Base-by-base conservation (phyloP, 495 filamentous ascomycete species). In the Bacidia gigantensis region DNA sequence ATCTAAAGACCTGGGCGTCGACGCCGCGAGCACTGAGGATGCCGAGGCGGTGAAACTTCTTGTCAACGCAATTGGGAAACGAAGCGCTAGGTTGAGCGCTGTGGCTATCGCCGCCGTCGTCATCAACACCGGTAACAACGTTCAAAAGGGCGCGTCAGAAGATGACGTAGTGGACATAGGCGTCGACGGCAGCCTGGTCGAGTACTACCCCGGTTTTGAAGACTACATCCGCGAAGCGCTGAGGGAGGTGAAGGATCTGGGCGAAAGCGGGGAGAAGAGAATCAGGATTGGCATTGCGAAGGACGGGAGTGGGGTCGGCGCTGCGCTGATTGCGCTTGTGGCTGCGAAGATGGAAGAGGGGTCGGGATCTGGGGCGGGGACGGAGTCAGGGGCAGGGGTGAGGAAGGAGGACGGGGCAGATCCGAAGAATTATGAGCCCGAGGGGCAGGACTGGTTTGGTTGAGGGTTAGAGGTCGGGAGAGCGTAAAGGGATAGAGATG, bases 21-120 rank as follows among this genome's bases (percentile, higher is more conserved):
- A 78, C 50, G 77, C 80, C 14, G 70, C 87, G 18, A 82, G 74
- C 32, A 67, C 72, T 18, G 84, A 88, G 46, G 90, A 96, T 58
- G 89, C 87, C 14, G 74, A 82, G 60, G 86, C 87, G 3, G 81
- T 96, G 58, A 86, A 86, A 66, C 67, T 76, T 20, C 71, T 98
- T 39, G 83, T 84, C 11, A 78, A 79, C 46, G 90, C 93, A 20
- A 82, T 98, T 53, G 92, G 82, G 24, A 84, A 82, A 60, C 88
- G 92, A 44, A 84, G 89, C 9, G 92, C 90, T 1, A 80, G 92
- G n/a, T 75, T 97, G 21, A 77, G 85, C 21, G 92, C 88, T 11
- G 82, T 95, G 5, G 85, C 90, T 2, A 76, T 98, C 56, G 88
- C 75, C 1, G 89, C 86, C 11, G 79, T 95, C 45, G 73, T 95